phyloP scores from a whole-genome alignment of 257 asterid genomes.

The Datura wrightii region DNA sequence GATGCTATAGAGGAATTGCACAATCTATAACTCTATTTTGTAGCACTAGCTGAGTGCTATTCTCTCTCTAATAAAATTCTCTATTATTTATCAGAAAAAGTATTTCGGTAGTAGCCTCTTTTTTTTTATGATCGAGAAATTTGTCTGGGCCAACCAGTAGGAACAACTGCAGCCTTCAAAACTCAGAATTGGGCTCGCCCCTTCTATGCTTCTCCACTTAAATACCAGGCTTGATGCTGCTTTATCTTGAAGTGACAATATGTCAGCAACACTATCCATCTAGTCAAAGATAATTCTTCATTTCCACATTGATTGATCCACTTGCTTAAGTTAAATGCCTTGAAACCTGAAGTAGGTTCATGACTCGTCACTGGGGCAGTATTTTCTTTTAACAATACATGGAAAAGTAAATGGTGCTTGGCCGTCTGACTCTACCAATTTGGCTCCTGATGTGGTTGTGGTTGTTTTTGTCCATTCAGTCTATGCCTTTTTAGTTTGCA shows the following conservation, averaged over 20 bases:
- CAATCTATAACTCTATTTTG: not conserved
- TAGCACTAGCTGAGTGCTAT: not conserved
- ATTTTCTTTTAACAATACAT: not conserved
- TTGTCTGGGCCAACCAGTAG: not conserved
- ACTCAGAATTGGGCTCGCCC: not conserved
- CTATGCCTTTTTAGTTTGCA: not conserved
- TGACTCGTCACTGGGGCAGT: no score
- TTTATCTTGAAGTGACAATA: not conserved
- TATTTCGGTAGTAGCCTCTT: not conserved
- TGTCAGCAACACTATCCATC: not conserved
- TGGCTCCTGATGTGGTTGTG: not conserved
- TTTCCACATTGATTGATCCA: not conserved
- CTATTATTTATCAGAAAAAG: not conserved
- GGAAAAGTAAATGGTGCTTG: constrained; percentile 15
- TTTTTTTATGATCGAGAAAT: no score
- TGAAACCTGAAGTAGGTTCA: not conserved
- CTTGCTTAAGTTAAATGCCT: not conserved
- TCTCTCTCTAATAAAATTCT: not conserved
- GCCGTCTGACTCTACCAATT: not conserved
- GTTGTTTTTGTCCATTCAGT: not conserved
- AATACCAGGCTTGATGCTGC: not conserved
- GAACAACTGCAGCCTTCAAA: not conserved
- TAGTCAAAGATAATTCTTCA: not conserved
- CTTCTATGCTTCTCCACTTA: not conserved
- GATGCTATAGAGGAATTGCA: not conserved